These are phyloP conservation scores for Davidsoniella neocaledoniae DNA, from an alignment of 2,329 filamentous ascomycete genomes.

Conservation along the genomic window DNA sequence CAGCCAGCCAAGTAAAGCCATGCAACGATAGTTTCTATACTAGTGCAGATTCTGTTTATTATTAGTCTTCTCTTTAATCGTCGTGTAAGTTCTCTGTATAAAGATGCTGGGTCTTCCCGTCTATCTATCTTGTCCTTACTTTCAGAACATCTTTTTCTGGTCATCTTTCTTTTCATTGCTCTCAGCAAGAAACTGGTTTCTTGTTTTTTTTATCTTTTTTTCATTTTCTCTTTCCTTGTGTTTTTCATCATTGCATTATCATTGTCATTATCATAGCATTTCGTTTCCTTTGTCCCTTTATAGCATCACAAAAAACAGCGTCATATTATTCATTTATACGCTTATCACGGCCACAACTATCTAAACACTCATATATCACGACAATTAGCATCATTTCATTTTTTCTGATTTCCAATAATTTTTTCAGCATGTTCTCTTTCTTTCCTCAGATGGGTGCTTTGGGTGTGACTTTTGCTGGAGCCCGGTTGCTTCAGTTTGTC, in stretches of 20 bases:
- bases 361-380: too few relatives aligned
- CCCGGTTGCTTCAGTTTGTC: slow-evolving; percentile 53
- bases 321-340: slow-evolving; percentile 8
- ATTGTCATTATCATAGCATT: slow-evolving; percentile 6
- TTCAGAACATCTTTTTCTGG: not conserved
- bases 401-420: not conserved
- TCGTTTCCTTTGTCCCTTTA: slow-evolving; percentile 16
- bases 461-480: slow-evolving; percentile 60
- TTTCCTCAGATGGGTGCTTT: slow-evolving; percentile 41
- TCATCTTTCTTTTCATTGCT: not conserved
- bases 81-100: too few relatives aligned
- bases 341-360: too few relatives aligned
- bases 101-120: too few relatives aligned
- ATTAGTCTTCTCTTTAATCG: too few relatives aligned
- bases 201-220: not conserved
- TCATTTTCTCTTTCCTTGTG: not conserved
- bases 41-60: too few relatives aligned
- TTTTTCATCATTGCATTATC: not conserved
- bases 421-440: not conserved
- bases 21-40: too few relatives aligned
- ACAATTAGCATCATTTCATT: not conserved
- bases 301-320: slow-evolving; percentile 8
- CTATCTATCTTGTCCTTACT: too few relatives aligned
- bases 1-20: not conserved
- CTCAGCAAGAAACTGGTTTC: not conserved